Evolutionary conservation across 1,284 basidiomycete species (phyloP).

Genomic region (Kwoniella shivajii): DNA sequence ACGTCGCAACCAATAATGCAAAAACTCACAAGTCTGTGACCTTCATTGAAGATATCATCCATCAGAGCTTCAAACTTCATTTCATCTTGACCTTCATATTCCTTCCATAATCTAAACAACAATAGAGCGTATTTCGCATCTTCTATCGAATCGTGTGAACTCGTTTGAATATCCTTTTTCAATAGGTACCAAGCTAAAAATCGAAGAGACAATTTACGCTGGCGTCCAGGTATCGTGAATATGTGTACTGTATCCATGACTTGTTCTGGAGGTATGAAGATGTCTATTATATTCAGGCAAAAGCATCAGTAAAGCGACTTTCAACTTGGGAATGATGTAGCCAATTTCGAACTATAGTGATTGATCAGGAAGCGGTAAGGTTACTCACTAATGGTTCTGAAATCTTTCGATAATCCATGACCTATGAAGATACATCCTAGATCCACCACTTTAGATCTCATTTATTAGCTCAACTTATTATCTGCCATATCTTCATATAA

Average conservation of each 20-base stretch:
- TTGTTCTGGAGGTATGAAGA: conserved; percentile 91
- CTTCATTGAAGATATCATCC: conserved; percentile 66
- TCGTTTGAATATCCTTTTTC: conserved; percentile 86
- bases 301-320: too few relatives aligned
- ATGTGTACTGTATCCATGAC: conserved; percentile 97
- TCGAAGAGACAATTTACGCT: conserved; percentile 85
- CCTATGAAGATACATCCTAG: conserved; percentile 96
- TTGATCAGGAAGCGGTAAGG: too few relatives aligned
- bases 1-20: neutral
- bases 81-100: conserved; percentile 70
- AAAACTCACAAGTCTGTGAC: conserved; percentile 51
- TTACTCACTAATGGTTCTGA: conserved; percentile 90
- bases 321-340: too few relatives aligned
- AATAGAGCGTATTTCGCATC: conserved; percentile 87
- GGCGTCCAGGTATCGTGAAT: conserved; percentile 78
- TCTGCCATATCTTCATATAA: neutral
- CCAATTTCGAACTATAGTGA: too few relatives aligned
- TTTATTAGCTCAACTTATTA: conserved; percentile 5
- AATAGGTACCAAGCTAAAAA: conserved; percentile 94
- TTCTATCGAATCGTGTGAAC: conserved; percentile 94
- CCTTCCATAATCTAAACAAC: conserved; percentile 80
- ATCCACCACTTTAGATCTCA: conserved; percentile 68
- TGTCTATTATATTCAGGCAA: conserved; percentile 63
- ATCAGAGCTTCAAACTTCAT: conserved; percentile 78
- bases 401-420: conserved; percentile 98